Evolutionary conservation across 2,329 filamentous ascomycete species (phyloP).

Genomic region (Pleurostoma richardsiae): DNA sequence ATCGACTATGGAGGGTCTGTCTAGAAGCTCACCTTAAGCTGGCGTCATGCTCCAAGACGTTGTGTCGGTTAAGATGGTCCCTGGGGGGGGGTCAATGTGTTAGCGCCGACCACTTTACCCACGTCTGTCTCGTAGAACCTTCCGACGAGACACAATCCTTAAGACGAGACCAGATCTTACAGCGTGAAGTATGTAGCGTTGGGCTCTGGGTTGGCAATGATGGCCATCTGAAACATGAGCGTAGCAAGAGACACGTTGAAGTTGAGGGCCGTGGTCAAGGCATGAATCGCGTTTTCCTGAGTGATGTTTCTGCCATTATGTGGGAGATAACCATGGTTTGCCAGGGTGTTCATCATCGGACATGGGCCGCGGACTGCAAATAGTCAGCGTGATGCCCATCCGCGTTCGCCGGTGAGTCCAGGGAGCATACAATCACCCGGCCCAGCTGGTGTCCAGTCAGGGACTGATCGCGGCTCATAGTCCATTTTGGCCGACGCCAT

Average conservation of each 20-base stretch:
- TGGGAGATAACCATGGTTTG: conserved; percentile 44
- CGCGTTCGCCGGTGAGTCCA: background rate
- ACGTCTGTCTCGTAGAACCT: background rate
- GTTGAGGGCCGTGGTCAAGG: conserved; percentile 33
- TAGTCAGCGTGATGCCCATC: background rate
- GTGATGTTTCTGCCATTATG: conserved; percentile 38
- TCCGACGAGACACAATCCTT: background rate
- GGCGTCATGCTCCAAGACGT: conserved; percentile 43
- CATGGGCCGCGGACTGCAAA: conserved; percentile 35
- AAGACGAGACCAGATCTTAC: background rate
- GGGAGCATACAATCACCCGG: background rate
- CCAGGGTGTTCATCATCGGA: conserved; percentile 46
- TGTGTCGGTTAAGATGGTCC: conserved; percentile 37
- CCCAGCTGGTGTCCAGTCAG: background rate
- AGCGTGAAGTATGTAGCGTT: conserved; percentile 36
- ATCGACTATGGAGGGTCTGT: background rate
- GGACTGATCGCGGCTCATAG: background rate
- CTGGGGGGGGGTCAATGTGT: conserved; percentile 1
- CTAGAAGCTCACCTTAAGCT: conserved; percentile 28
- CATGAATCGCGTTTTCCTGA: conserved; percentile 27
- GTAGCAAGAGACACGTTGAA: conserved; percentile 31
- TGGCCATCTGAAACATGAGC: conserved; percentile 36
- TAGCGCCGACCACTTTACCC: background rate
- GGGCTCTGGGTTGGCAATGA: conserved; percentile 33
- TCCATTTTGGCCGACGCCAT: background rate